These are phyloP conservation scores for Sporothrix inflata DNA, from an alignment of 2,329 filamentous ascomycete genomes.

Conservation along the genomic window DNA sequence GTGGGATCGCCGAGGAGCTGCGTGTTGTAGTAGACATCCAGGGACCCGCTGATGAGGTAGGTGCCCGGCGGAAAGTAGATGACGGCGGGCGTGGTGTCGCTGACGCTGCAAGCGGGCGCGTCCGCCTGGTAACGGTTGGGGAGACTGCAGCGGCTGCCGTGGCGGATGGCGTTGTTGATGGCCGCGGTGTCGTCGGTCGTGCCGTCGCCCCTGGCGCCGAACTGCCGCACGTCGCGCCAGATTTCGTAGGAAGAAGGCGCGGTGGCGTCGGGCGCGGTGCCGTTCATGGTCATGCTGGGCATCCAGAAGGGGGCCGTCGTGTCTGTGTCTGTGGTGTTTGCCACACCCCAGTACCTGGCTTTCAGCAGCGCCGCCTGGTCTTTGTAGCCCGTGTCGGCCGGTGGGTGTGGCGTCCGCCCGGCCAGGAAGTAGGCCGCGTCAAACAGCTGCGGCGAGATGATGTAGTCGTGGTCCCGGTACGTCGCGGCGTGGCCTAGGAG, in stretches of 20 bases:
- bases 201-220: conserved; percentile 53
- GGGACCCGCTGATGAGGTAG: conserved; percentile 30
- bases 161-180: conserved; percentile 67
- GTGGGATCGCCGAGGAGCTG: conserved; percentile 32
- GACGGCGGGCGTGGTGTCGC: conserved; percentile 30
- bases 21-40: conserved; percentile 33
- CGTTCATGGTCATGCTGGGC: conserved; percentile 35
- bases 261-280: conserved; percentile 43
- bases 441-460: too few relatives aligned
- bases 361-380: too few relatives aligned
- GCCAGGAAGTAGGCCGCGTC: too few relatives aligned
- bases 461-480: too few relatives aligned
- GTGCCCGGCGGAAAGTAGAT: conserved; percentile 35
- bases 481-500: too few relatives aligned
- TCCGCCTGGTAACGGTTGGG: too few relatives aligned
- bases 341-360: too few relatives aligned
- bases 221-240: conserved; percentile 54
- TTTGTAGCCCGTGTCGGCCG: too few relatives aligned
- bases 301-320: not conserved
- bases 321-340: too few relatives aligned
- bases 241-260: conserved; percentile 35
- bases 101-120: conserved; percentile 19
- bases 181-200: conserved; percentile 72
- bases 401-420: too few relatives aligned
- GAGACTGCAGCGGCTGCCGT: conserved; percentile 32